A percentile compares a stretch with the other conserved stretches of the same genome.
phyloP scores from a whole-genome alignment of 2,329 filamentous ascomycete species.

The Stemphylium vesicarium region DNA sequence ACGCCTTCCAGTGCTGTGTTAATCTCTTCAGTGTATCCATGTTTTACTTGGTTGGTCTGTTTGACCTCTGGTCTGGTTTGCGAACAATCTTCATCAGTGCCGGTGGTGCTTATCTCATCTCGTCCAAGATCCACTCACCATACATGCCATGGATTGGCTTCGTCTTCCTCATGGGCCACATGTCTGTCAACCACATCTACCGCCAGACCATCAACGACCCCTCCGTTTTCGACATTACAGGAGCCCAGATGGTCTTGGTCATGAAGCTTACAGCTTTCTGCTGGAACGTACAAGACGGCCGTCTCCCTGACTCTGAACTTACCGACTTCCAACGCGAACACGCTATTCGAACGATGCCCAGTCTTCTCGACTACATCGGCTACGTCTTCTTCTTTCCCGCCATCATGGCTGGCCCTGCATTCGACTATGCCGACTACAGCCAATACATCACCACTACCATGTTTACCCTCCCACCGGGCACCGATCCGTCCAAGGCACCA shows the following conservation, averaged over 20 bases:
- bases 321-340: conserved; percentile 85
- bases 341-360: conserved; percentile 75
- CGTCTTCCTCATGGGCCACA: conserved; percentile 91
- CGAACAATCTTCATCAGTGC: conserved; percentile 81
- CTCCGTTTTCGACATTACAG: conserved; percentile 79
- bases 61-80: conserved; percentile 87
- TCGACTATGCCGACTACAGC: conserved; percentile 92
- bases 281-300: conserved; percentile 96
- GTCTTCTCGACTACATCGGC: conserved; percentile 79
- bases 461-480: conserved; percentile 82
- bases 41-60: conserved; percentile 93
- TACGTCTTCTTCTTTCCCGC: conserved; percentile 96
- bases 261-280: conserved; percentile 98
- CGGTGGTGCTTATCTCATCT: conserved; percentile 80
- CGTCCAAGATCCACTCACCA: conserved; percentile 80
- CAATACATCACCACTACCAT: conserved; percentile 93
- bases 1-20: not conserved
- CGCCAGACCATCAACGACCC: conserved; percentile 75
- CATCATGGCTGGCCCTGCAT: conserved; percentile 86
- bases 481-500: conserved; percentile 85
- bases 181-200: conserved; percentile 87
- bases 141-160: conserved; percentile 99
- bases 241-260: conserved; percentile 95
- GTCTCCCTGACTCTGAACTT: conserved; percentile 77
- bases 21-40: conserved; percentile 67